Percentiles rank a stretch among this genome's conserved stretches.
These are phyloP conservation scores for Metarhizium sp. DNA, from an alignment of 2,329 filamentous ascomycete species.

Conservation along the genomic window DNA sequence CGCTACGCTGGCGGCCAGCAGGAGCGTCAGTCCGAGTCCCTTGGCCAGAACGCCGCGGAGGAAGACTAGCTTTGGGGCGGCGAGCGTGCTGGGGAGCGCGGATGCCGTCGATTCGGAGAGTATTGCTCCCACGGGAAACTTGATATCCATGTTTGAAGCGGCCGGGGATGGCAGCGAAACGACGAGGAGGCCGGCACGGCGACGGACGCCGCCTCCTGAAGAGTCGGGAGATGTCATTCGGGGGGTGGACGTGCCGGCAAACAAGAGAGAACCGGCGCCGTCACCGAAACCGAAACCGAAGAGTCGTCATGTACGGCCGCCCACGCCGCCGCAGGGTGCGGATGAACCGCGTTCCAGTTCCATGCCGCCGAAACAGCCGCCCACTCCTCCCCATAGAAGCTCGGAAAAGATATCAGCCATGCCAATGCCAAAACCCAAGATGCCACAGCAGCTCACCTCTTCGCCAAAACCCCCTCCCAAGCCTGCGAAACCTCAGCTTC, in stretches of 20 bases:
- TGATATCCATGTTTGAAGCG: slow-evolving; percentile 62
- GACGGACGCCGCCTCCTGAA: background rate
- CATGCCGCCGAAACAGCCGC: background rate
- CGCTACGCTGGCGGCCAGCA: slow-evolving; percentile 50
- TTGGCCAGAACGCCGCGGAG: slow-evolving; percentile 14
- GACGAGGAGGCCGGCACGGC: slow-evolving; percentile 22
- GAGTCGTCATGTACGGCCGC: background rate
- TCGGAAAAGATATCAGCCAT: slow-evolving; percentile 4
- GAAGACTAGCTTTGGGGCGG: slow-evolving; percentile 19
- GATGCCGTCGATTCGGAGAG: slow-evolving; percentile 39
- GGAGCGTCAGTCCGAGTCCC: slow-evolving; percentile 32
- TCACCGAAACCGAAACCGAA: background rate
- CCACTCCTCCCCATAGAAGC: slow-evolving; percentile 1
- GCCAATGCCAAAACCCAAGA: slow-evolving; percentile 11
- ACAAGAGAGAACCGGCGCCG: background rate
- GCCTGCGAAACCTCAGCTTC: background rate
- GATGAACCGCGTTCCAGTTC: background rate
- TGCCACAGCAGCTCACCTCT: slow-evolving; percentile 8
- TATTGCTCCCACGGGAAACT: slow-evolving; percentile 51
- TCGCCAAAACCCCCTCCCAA: background rate
- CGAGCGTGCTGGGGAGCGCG: slow-evolving; percentile 16
- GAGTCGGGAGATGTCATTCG: background rate
- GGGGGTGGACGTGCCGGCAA: background rate
- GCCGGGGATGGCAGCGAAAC: slow-evolving; percentile 21
- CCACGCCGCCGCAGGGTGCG: background rate